Conservation (phyloP, 805 yeast genomes). For the Saccharomycopsis fermentans region DNA sequence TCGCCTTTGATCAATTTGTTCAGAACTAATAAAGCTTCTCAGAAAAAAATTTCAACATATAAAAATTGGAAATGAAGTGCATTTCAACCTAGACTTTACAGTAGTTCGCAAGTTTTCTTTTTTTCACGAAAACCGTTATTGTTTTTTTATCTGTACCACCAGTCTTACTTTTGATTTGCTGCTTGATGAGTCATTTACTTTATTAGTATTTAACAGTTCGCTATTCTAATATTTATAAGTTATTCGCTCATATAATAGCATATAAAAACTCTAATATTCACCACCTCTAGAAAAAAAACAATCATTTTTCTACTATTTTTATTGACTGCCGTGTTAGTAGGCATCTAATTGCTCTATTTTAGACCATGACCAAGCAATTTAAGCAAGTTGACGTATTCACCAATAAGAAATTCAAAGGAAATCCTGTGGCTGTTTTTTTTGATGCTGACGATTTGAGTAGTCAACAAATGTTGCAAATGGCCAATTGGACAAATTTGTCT, state of each 20-base stretch:
- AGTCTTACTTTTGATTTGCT: neutral
- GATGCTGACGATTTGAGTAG: slow-evolving; percentile 31
- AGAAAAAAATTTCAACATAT: neutral
- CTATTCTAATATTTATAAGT: neutral
- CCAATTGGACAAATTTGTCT: slow-evolving; percentile 52
- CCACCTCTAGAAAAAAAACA: neutral
- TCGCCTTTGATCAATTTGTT: neutral
- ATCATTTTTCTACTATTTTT: neutral
- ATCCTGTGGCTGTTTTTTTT: slow-evolving; percentile 46
- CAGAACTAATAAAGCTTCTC: neutral
- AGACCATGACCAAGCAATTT: neutral
- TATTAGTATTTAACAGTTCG: neutral
- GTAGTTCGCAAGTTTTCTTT: neutral
- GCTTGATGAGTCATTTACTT: neutral
- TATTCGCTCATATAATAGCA: neutral
- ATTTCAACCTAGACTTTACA: neutral
- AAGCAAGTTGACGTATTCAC: slow-evolving; percentile 37
- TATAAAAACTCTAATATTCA: neutral
- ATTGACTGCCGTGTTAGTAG: neutral
- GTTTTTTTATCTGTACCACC: neutral
- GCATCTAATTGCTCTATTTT: neutral
- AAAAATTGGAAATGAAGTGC: neutral
- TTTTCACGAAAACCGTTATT: neutral
- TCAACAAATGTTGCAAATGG: slow-evolving; percentile 36
- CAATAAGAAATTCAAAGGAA: slow-evolving; percentile 33